phyloP scores from a whole-genome alignment of 108 stramenopile species.

The Mayamaea pseudoterrestris region DNA sequence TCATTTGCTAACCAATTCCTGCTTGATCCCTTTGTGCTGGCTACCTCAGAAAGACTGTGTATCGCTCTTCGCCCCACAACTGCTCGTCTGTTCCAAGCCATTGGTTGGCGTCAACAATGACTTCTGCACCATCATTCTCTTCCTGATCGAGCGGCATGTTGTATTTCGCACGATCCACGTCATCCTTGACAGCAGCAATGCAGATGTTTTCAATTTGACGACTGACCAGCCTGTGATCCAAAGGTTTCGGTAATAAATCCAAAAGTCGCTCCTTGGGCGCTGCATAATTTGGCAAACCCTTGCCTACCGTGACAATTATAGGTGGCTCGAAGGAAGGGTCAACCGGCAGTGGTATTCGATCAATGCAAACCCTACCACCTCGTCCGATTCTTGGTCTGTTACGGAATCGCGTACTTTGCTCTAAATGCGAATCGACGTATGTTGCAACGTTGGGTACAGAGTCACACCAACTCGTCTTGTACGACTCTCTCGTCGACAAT shows the following conservation, averaged over 20 bases:
- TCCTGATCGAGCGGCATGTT: conserved; percentile 10
- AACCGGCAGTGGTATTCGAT: conserved; percentile 49
- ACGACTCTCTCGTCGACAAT: conserved; percentile 42
- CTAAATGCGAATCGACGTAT: conserved; percentile 41
- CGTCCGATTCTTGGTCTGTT: conserved; percentile 76
- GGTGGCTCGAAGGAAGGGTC: conserved; percentile 15
- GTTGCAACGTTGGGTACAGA: conserved; percentile 49
- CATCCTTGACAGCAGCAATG: conserved; percentile 45
- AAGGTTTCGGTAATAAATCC: conserved; percentile 51
- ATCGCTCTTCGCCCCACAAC: conserved; percentile 58
- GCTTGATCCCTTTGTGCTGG: too few relatives aligned
- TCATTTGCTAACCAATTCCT: too few relatives aligned
- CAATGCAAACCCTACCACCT: conserved; percentile 72
- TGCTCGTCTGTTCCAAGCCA: conserved; percentile 71
- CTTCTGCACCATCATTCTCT: conserved; percentile 42
- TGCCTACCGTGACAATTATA: conserved; percentile 42
- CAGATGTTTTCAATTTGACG: conserved; percentile 60
- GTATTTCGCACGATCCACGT: conserved; percentile 4
- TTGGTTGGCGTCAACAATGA: conserved; percentile 54
- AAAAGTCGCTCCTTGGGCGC: conserved; percentile 32
- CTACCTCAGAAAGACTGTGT: conserved; percentile 33
- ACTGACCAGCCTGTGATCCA: conserved; percentile 33
- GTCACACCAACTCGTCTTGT: conserved; percentile 43
- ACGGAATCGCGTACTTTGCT: conserved; percentile 33
- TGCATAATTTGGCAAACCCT: conserved; percentile 3